Evolutionary conservation across 306 rosid genomes (phyloP).

Genomic region (Benincasa hispida): DNA sequence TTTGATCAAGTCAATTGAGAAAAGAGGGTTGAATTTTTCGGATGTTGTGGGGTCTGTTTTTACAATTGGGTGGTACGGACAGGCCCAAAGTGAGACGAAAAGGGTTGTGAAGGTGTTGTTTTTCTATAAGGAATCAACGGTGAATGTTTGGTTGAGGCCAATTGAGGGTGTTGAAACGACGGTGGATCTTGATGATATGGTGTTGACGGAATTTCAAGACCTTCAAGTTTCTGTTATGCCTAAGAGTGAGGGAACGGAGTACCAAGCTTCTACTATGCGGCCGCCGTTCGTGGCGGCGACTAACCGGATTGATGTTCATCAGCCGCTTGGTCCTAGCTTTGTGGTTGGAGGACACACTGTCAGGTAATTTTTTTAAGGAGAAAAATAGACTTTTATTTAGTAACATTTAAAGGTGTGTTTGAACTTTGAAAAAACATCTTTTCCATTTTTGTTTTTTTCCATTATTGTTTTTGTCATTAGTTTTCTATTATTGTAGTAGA

Average conservation of each 20-base stretch:
- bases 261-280: conserved; percentile 4
- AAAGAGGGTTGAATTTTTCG: conserved; percentile 20
- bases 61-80: conserved; percentile 28
- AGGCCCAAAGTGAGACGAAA: not conserved
- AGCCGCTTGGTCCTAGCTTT: conserved; percentile 12
- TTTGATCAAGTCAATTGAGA: conserved; percentile 9
- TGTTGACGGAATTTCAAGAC: conserved; percentile 15
- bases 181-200: conserved; percentile 26
- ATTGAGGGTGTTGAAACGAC: conserved; percentile 23
- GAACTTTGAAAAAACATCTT: too few species aligned
- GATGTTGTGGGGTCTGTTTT: conserved; percentile 12
- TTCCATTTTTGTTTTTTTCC: too few species aligned
- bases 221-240: conserved; percentile 13
- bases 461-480: too few species aligned
- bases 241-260: conserved; percentile 24
- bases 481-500: too few species aligned
- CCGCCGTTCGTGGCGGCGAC: conserved; percentile 19
- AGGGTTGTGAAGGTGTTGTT: conserved; percentile 13
- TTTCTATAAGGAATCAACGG: conserved; percentile 12
- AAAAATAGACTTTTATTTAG: not conserved
- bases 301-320: not conserved
- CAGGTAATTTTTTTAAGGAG: conserved; percentile 8
- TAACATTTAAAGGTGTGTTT: too few species aligned
- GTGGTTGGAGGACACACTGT: conserved; percentile 11
- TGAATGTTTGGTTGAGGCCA: conserved; percentile 23